These are phyloP conservation scores for Mixia osmundae DNA, from an alignment of 1,284 basidiomycete genomes.

Conservation along the genomic window DNA sequence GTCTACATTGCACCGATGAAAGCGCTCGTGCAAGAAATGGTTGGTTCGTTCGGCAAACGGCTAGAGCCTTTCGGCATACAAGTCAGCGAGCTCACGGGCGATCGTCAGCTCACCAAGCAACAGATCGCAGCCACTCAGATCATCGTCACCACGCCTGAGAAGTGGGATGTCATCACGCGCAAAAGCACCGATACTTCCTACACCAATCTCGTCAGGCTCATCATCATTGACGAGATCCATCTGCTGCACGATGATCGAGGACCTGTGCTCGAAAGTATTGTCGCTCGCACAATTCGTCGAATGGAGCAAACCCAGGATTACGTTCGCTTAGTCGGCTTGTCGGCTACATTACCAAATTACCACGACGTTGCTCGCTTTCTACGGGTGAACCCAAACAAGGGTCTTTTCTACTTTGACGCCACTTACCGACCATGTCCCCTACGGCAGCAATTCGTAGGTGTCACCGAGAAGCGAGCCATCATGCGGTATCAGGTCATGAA, in stretches of 20 bases:
- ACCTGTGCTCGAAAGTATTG: conserved; percentile 79
- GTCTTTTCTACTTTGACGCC: conserved; percentile 92
- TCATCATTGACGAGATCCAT: conserved; percentile 98
- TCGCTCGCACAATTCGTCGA: conserved; percentile 71
- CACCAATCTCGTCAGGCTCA: conserved; percentile 83
- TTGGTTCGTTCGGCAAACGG: conserved; percentile 71
- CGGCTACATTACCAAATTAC: conserved; percentile 92
- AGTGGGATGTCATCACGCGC: conserved; percentile 97
- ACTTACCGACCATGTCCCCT: conserved; percentile 81
- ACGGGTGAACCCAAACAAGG: conserved; percentile 73
- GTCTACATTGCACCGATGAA: conserved; percentile 99
- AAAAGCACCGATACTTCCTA: conserved; percentile 94
- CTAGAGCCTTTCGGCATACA: conserved; percentile 60
- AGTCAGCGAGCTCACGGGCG: conserved; percentile 88
- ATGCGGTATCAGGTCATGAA: conserved; percentile 96
- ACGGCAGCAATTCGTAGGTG: conserved; percentile 89
- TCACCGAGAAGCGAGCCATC: conserved; percentile 99
- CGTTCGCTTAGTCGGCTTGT: conserved; percentile 81
- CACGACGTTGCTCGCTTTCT: conserved; percentile 97
- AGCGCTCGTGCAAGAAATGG: conserved; percentile 90
- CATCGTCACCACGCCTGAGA: conserved; percentile 97
- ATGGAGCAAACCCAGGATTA: conserved; percentile 89
- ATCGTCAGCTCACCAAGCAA: conserved; percentile 92
- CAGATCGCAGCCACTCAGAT: conserved; percentile 95
- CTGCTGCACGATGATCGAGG: conserved; percentile 94